These are phyloP conservation scores for Debaryomycetaceae sp. DNA, from an alignment of 1,139 yeast genomes.

Conservation along the genomic window DNA sequence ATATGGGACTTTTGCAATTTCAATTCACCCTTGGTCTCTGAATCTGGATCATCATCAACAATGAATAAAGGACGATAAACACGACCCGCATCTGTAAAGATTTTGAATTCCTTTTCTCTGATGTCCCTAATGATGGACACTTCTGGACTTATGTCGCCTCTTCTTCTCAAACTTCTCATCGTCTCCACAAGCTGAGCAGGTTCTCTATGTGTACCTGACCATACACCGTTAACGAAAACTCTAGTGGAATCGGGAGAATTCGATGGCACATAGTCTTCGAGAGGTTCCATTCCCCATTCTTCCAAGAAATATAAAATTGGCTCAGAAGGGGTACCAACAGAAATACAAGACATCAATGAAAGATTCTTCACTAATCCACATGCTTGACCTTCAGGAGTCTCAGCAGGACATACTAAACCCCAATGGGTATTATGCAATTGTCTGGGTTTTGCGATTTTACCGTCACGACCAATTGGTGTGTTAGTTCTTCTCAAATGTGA, in stretches of 20 bases:
- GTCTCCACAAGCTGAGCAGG: conserved; percentile 90
- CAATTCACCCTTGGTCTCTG: conserved; percentile 74
- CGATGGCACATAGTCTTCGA: conserved; percentile 93
- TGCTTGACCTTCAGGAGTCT: conserved; percentile 99
- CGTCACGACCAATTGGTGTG: conserved; percentile 98
- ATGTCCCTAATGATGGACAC: conserved; percentile 96
- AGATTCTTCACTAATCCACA: conserved; percentile 97
- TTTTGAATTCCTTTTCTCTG: conserved; percentile 91
- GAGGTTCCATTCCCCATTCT: conserved; percentile 99
- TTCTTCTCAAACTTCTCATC: conserved; percentile 87
- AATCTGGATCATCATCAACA: conserved; percentile 80
- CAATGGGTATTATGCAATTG: conserved; percentile 98
- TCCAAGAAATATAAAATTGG: conserved; percentile 90
- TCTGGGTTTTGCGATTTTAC: conserved; percentile 97
- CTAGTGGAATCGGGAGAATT: conserved; percentile 90
- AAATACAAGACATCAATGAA: conserved; percentile 94
- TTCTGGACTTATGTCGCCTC: conserved; percentile 94
- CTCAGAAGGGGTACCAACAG: conserved; percentile 97
- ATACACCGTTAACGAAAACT: conserved; percentile 96
- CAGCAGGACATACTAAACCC: conserved; percentile 99
- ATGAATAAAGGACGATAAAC: conserved; percentile 92
- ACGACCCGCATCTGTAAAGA: conserved; percentile 98
- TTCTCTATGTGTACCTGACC: conserved; percentile 98
- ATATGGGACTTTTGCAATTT: conserved; percentile 83
- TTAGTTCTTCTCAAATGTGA: conserved; percentile 98